These are phyloP conservation scores for Scleroderma bovista DNA, from an alignment of 768 basidiomycete species.

Conservation along the genomic window DNA sequence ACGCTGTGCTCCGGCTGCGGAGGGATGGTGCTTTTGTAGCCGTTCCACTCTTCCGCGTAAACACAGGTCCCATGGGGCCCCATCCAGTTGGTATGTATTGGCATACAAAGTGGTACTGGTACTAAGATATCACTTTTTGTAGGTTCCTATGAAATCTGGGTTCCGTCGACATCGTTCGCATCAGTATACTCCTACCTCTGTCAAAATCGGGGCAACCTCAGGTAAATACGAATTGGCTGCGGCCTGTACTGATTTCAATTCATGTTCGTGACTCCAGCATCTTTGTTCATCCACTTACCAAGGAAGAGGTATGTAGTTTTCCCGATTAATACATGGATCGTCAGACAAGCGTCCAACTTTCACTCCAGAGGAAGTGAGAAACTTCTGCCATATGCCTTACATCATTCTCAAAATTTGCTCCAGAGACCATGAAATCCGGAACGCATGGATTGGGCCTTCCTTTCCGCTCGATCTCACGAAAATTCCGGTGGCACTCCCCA, in stretches of 20 bases:
- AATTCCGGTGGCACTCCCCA: constrained; percentile 46
- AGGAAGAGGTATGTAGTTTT: constrained; percentile 50
- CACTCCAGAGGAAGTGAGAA: constrained; percentile 45
- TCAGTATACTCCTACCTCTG: constrained; percentile 75
- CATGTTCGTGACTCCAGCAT: constrained; percentile 38
- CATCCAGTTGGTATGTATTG: constrained; percentile 62
- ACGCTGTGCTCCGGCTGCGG: constrained; percentile 65
- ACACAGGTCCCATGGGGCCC: constrained; percentile 62
- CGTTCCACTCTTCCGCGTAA: constrained; percentile 69
- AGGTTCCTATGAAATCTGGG: constrained; percentile 85
- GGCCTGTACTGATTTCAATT: not conserved
- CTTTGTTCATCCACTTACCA: constrained; percentile 69
- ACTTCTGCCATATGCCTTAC: too few species aligned
- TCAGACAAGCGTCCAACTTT: not conserved
- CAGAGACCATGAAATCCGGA: constrained; percentile 68
- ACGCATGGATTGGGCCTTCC: constrained; percentile 69
- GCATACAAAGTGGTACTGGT: not conserved
- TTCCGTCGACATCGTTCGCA: constrained; percentile 65
- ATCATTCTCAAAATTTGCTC: too few species aligned
- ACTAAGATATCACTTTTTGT: not conserved
- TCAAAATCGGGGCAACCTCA: constrained; percentile 60
- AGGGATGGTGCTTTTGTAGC: constrained; percentile 76
- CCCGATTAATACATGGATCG: not conserved
- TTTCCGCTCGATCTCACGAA: constrained; percentile 59
- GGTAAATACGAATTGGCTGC: constrained; percentile 36